Evolutionary conservation across 108 stramenopile species (phyloP).

Genomic region (Asterionellopsis glacialis): DNA sequence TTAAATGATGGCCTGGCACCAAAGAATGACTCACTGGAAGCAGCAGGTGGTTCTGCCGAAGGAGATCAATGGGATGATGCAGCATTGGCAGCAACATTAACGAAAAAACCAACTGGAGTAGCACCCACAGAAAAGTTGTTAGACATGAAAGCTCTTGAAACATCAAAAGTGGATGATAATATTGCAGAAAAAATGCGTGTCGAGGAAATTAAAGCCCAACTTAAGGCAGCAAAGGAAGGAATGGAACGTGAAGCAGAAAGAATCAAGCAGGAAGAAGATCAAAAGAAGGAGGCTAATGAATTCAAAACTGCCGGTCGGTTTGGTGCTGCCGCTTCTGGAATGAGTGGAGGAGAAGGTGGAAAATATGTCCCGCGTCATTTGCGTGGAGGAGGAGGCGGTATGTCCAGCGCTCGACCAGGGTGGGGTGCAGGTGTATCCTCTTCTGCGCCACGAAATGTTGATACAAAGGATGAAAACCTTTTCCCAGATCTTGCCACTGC

Average conservation of each 20-base stretch:
- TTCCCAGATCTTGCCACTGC: constrained; percentile 85
- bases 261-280: constrained; percentile 65
- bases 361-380: constrained; percentile 66
- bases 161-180: constrained; percentile 53
- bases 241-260: constrained; percentile 84
- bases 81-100: constrained; percentile 33
- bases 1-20: not conserved
- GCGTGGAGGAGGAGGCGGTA: constrained; percentile 13
- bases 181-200: constrained; percentile 80
- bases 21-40: not conserved
- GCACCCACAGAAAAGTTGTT: constrained; percentile 54
- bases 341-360: constrained; percentile 22
- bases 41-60: not conserved
- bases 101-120: constrained; percentile 27
- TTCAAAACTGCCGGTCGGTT: constrained; percentile 10
- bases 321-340: constrained; percentile 12
- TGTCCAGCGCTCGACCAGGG: constrained; percentile 3
- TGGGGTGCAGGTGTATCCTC: constrained; percentile 19
- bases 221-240: constrained; percentile 78
- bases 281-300: constrained; percentile 43
- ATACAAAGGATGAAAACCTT: constrained; percentile 65
- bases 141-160: constrained; percentile 71
- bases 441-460: constrained; percentile 28
- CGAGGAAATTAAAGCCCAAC: constrained; percentile 77
- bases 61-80: constrained; percentile 72